Percentiles rank a stretch among this genome's conserved stretches.
phyloP scores from a whole-genome alignment of 306 rosid species.

The Rosa persica region DNA sequence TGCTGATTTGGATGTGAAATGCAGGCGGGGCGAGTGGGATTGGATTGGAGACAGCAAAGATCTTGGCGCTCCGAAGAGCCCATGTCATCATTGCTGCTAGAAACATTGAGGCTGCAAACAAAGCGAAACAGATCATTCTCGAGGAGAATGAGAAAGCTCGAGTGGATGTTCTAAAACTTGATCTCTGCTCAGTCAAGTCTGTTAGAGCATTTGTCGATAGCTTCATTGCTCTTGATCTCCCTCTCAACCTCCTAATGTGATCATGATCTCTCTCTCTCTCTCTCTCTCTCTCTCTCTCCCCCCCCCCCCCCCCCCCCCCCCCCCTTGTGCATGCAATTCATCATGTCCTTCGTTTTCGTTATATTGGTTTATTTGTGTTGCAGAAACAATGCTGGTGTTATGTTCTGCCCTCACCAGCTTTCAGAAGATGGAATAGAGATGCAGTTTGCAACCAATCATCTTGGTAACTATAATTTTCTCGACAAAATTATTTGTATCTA shows the following conservation, averaged over 20 bases:
- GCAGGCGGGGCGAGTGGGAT: constrained; percentile 98
- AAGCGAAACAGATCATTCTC: constrained; percentile 58
- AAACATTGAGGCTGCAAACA: constrained; percentile 64
- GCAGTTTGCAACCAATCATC: constrained; percentile 88
- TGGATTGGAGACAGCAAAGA: constrained; percentile 81
- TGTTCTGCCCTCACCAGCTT: constrained; percentile 84
- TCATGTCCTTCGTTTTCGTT: neutral
- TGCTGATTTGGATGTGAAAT: neutral
- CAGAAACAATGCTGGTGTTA: constrained; percentile 97
- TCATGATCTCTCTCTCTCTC: constrained; percentile 7
- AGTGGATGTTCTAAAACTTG: constrained; percentile 65
- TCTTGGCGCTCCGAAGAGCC: constrained; percentile 61
- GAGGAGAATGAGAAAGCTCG: constrained; percentile 42
- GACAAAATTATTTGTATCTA: neutral
- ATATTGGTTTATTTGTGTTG: constrained; percentile 20
- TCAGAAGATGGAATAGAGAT: constrained; percentile 78
- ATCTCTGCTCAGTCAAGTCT: constrained; percentile 66
- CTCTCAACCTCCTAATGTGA: constrained; percentile 84
- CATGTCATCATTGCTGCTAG: constrained; percentile 79
- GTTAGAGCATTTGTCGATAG: constrained; percentile 54
- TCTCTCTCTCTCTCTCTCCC: no score
- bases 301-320: no score
- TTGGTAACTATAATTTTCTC: constrained; percentile 43
- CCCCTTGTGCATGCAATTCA: neutral
- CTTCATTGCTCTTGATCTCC: constrained; percentile 68